Evolutionary conservation across 306 rosid species (phyloP).

Genomic region (Quercus engelmannii): DNA sequence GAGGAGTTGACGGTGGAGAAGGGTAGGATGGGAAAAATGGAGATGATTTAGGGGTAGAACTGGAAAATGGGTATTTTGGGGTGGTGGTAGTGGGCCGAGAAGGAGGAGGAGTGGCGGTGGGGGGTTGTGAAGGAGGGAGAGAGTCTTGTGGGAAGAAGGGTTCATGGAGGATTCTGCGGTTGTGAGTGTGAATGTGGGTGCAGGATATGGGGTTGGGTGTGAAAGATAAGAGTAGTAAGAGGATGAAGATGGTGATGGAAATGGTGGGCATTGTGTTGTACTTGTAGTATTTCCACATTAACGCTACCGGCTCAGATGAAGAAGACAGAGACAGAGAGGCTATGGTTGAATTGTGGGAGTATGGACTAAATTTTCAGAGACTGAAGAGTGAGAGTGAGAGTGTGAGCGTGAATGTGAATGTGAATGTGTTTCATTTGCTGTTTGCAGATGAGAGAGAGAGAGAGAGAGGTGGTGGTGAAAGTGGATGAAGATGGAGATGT

Average conservation of each 20-base stretch:
- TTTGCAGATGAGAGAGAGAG: not conserved
- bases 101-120: constrained; percentile 27
- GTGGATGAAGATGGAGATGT: too few relatives aligned
- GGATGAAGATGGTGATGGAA: constrained; percentile 9
- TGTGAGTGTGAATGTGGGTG: not conserved
- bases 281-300: too few relatives aligned
- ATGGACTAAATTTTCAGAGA: too few relatives aligned
- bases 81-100: constrained; percentile 18
- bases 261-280: constrained; percentile 40
- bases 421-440: not conserved
- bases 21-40: constrained; percentile 84
- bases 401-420: too few relatives aligned
- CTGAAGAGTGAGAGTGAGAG: too few relatives aligned
- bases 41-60: constrained; percentile 41
- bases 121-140: constrained; percentile 46
- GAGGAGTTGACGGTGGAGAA: constrained; percentile 54
- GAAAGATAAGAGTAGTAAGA: constrained; percentile 15
- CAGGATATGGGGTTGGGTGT: constrained; percentile 1
- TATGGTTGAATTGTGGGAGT: too few relatives aligned
- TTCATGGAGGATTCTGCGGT: constrained; percentile 66
- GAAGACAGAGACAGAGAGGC: not conserved
- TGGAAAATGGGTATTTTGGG: constrained; percentile 65
- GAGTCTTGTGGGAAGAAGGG: constrained; percentile 41
- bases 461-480: too few relatives aligned
- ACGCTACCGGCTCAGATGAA: not conserved